phyloP scores from a whole-genome alignment of 163 green algal genomes.

The Volvox carteri region DNA sequence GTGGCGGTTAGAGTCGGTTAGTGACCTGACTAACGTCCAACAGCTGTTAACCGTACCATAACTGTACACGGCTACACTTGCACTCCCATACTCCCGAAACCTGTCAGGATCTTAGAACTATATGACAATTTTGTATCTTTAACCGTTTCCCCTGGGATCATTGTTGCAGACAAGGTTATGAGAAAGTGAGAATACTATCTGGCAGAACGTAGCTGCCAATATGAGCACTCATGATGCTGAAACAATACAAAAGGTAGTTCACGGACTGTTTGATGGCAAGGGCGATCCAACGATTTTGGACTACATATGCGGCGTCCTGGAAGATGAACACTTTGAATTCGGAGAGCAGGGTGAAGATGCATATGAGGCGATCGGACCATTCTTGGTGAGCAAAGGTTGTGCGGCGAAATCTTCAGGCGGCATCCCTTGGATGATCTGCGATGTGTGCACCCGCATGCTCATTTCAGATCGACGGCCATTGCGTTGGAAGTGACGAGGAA shows the following conservation, averaged over 20 bases:
- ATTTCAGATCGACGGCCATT: conserved; percentile 79
- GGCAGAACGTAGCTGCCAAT: not conserved
- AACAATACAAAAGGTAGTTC: conserved; percentile 34
- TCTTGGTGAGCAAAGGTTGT: conserved; percentile 70
- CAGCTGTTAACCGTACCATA: no score
- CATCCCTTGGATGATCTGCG: conserved; percentile 1
- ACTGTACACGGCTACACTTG: no score
- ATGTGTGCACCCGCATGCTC: not conserved
- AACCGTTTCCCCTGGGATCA: no score
- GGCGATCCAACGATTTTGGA: conserved; percentile 81
- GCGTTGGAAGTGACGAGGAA: conserved; percentile 70
- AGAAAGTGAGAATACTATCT: not conserved
- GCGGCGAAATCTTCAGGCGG: not conserved
- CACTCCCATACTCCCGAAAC: no score
- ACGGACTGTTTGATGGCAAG: conserved; percentile 59
- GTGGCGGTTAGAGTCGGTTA: no score
- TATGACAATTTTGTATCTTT: no score
- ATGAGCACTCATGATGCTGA: conserved; percentile 38
- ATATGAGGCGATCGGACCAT: conserved; percentile 75
- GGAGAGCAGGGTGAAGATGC: conserved; percentile 76
- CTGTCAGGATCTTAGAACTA: no score
- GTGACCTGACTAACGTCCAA: no score
- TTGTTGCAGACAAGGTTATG: no score
- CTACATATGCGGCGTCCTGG: conserved; percentile 79
- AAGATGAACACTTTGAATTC: conserved; percentile 87